Conservation (phyloP, 495 filamentous ascomycete species). For the Daldinia concentrica region DNA sequence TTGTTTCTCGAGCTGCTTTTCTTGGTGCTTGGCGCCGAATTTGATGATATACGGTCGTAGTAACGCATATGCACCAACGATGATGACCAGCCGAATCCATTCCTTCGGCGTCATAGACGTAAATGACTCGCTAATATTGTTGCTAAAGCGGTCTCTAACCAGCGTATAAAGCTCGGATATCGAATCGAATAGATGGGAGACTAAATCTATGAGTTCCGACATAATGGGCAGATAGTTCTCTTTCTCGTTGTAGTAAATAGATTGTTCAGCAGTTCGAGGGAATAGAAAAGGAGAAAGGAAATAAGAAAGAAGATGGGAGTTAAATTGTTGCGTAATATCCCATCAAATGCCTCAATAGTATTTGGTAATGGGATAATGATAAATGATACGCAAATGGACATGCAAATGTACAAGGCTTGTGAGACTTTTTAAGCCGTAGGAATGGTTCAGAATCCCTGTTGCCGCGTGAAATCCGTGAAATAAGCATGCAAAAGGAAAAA, state of each 20-base stretch:
- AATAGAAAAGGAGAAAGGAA: neutral
- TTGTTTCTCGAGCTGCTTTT: conserved; percentile 55
- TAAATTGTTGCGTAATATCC: neutral
- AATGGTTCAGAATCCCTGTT: conserved; percentile 9
- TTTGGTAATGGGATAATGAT: conserved; percentile 1
- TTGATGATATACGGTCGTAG: conserved; percentile 72
- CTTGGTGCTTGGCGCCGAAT: conserved; percentile 54
- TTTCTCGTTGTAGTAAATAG: conserved; percentile 2
- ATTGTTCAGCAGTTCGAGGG: neutral
- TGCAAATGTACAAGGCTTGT: conserved; percentile 2
- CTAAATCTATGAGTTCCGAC: conserved; percentile 49
- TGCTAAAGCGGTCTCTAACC: conserved; percentile 57
- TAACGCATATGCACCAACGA: conserved; percentile 69
- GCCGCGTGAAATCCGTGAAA: conserved; percentile 36
- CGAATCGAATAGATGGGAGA: conserved; percentile 42
- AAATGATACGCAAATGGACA: neutral
- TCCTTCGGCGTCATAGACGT: conserved; percentile 61
- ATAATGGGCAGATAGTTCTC: conserved; percentile 35
- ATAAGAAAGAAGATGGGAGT: neutral
- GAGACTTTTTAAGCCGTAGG: conserved; percentile 22
- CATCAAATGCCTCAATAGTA: conserved; percentile 1
- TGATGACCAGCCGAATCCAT: conserved; percentile 69
- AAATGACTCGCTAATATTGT: conserved; percentile 66
- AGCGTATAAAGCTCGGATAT: conserved; percentile 39
- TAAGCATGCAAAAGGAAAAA: conserved; percentile 16